A percentile compares a stretch with the other conserved stretches of the same genome.
phyloP scores from a whole-genome alignment of 192 early-diverging fungal species.

The Coemansia sp. region DNA sequence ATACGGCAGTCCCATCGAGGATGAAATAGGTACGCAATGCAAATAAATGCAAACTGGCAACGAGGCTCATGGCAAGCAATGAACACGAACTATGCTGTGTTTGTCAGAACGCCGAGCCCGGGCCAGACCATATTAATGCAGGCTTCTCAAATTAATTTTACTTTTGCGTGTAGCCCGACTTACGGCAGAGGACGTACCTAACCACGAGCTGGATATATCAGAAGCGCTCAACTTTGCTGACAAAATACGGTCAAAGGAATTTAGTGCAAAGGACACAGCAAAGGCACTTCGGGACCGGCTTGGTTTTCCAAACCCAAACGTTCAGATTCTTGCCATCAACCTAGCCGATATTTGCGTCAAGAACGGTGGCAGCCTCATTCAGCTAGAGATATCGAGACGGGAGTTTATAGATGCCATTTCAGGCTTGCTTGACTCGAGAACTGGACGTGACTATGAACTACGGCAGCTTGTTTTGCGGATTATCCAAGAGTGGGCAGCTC shows the following conservation, averaged over 20 bases:
- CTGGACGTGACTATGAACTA: constrained; percentile 72
- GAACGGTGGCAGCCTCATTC: constrained; percentile 85
- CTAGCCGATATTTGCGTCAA: constrained; percentile 92
- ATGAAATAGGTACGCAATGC: constrained; percentile 52
- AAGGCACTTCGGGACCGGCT: constrained; percentile 77
- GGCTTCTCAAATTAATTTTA: neutral
- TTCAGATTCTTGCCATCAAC: constrained; percentile 85
- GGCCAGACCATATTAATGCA: neutral
- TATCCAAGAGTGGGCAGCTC: constrained; percentile 88
- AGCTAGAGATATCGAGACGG: constrained; percentile 79
- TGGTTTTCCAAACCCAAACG: constrained; percentile 90
- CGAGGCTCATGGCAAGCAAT: neutral
- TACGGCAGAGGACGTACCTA: constrained; percentile 87
- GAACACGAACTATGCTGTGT: neutral
- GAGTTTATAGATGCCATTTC: constrained; percentile 90
- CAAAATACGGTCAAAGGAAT: constrained; percentile 84
- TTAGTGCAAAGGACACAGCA: constrained; percentile 71
- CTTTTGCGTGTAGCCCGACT: constrained; percentile 62
- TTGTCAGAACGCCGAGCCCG: neutral
- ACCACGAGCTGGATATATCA: constrained; percentile 80
- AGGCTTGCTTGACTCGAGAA: constrained; percentile 55
- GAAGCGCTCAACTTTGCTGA: constrained; percentile 89
- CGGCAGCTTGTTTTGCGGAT: constrained; percentile 68
- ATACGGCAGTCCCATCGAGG: constrained; percentile 53
- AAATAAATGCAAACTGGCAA: neutral